Conservation (phyloP, 2,329 filamentous ascomycete genomes). For the Arthroderma sp. region DNA sequence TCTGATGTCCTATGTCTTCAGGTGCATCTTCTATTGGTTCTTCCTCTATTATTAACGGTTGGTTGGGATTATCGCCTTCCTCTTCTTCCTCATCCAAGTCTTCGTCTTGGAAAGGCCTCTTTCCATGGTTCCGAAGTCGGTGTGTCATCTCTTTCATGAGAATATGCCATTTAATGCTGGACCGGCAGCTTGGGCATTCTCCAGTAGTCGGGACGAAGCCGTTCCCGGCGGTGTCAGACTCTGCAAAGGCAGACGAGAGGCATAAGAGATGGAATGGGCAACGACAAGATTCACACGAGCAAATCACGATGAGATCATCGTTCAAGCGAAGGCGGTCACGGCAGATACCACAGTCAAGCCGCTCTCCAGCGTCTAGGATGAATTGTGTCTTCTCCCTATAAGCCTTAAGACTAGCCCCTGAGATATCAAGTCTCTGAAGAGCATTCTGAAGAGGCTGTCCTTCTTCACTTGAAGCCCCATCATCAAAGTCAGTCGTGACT, state of each 20-base stretch:
- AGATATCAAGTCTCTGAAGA: constrained; percentile 39
- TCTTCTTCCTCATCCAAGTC: constrained; percentile 11
- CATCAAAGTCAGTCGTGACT: constrained; percentile 43
- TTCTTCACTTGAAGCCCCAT: constrained; percentile 18
- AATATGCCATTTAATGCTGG: constrained; percentile 55
- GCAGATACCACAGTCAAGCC: constrained; percentile 41
- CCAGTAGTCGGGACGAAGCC: constrained; percentile 56
- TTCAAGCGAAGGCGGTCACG: constrained; percentile 25
- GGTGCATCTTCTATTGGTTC: neutral
- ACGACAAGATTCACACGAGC: constrained; percentile 38
- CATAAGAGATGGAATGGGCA: constrained; percentile 45
- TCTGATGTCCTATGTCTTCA: neutral
- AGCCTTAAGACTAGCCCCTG: constrained; percentile 39
- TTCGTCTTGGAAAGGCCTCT: constrained; percentile 37
- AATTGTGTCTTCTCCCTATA: constrained; percentile 42
- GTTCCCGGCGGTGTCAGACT: constrained; percentile 26
- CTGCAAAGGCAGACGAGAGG: constrained; percentile 42
- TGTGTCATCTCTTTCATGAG: constrained; percentile 75
- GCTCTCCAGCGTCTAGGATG: constrained; percentile 29
- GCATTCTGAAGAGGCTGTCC: constrained; percentile 20
- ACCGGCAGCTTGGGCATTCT: constrained; percentile 57
- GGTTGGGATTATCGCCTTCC: neutral
- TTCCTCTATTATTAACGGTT: neutral
- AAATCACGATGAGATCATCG: constrained; percentile 39
- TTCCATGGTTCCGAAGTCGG: constrained; percentile 47